Conservation (phyloP, 192 early-diverging fungal species). For the Allomyces javanicus region DNA sequence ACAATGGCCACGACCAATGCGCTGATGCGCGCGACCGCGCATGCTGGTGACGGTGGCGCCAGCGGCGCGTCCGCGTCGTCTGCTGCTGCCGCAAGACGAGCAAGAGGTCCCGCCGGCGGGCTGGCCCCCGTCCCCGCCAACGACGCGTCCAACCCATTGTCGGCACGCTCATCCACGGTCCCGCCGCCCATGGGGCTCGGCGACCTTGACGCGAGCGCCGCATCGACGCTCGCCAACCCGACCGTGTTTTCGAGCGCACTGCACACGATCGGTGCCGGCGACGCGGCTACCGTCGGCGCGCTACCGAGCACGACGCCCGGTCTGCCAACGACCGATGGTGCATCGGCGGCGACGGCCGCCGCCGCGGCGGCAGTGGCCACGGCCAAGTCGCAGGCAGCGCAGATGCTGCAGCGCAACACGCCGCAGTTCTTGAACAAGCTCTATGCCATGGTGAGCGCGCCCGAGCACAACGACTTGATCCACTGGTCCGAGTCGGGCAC, state of each 20-base stretch:
- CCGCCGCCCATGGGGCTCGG: neutral
- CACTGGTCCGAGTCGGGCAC: conserved; percentile 72
- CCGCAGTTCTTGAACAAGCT: conserved; percentile 88
- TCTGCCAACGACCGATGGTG: neutral
- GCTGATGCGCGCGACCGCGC: no score
- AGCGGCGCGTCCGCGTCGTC: no score
- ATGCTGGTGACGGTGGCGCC: no score
- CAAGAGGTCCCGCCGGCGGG: no score
- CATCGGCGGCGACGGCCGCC: neutral
- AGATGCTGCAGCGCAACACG: neutral
- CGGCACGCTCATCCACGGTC: no score
- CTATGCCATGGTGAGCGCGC: conserved; percentile 86
- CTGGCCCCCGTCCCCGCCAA: no score
- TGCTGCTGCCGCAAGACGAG: no score
- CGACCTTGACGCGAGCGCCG: neutral
- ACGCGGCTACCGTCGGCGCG: neutral
- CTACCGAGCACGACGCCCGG: neutral
- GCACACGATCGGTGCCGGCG: neutral
- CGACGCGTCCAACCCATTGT: no score
- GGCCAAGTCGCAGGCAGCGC: neutral
- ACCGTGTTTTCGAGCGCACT: neutral
- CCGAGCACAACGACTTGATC: conserved; percentile 62
- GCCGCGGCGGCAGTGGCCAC: neutral
- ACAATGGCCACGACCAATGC: no score
- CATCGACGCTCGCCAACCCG: neutral